Base-by-base conservation (phyloP, 306 rosid species). In the Pachyrhizus erosus region DNA sequence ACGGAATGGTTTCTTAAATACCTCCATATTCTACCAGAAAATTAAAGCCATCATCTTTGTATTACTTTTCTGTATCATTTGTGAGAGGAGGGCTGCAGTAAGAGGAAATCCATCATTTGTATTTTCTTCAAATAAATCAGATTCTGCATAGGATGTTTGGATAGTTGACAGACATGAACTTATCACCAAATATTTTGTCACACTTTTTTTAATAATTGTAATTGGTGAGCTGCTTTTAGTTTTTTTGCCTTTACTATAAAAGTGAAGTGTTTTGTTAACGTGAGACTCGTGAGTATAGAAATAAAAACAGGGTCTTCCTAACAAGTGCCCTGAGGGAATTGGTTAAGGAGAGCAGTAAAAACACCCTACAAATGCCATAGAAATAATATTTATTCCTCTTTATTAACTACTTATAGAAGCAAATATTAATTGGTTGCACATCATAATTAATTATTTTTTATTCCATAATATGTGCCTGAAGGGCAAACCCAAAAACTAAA, bases 351-450 rank as follows among this genome's bases (percentile, higher is more conserved):
- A 62, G 70, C 6, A 33, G 33, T 65, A 17, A 8, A 34, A 33
- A 7, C 6, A 31, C 70, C 10, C 31, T 67, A 8, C 34, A 37
- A 67, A n/a, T 66, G 71, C 48, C 26, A 34, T 34, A 34, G 34
- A 66, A 66, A 64, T 64, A 33, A 34, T 66, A n/a, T 23, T 18
- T 42, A 11, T 70, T 42, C 42, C 26, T 15, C 51, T 15, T 40
- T 33, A 42, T 29, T 31, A 20, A 24, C 34, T 60, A 48, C 73
- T 51, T 61, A 21, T 9, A 14, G n/a, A 57, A 27, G 39, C 27
- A 57, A 80, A 27, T 57, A 20, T 70, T 80, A 71, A 37, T 10
- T 75, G 69, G 17, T 20, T 21, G 52, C 58, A 24, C 7, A 5
- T 39, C 8, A 34, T 55, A 12, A 10, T 34, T 20, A 8, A 7